Conservation (phyloP, 2,329 filamentous ascomycete genomes). For the Byssothecium circinans region DNA sequence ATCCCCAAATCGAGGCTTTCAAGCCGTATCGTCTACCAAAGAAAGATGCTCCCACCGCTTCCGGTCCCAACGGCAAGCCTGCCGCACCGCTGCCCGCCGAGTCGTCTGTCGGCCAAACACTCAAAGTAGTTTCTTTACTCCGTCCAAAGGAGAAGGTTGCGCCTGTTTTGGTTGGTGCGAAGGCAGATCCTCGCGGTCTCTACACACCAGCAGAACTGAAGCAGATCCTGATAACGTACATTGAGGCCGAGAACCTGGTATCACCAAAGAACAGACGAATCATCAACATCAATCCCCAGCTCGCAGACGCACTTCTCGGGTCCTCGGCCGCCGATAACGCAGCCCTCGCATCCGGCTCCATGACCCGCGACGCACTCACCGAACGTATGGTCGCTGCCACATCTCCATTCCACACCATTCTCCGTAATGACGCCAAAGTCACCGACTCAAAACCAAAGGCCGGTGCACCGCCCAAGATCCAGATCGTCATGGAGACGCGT, state of each 20-base stretch:
- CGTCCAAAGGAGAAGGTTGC: slow-evolving; percentile 60
- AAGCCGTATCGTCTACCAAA: slow-evolving; percentile 64
- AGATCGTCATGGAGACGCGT: slow-evolving; percentile 64
- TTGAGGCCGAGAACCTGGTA: slow-evolving; percentile 60
- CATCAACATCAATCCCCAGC: slow-evolving; percentile 62
- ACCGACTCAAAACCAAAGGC: slow-evolving; percentile 59
- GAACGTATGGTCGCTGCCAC: slow-evolving; percentile 61
- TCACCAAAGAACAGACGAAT: slow-evolving; percentile 62
- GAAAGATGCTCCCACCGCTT: slow-evolving; percentile 48
- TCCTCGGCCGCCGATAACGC: slow-evolving; percentile 56
- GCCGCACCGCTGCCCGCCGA: slow-evolving; percentile 45
- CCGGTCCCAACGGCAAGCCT: slow-evolving; percentile 43
- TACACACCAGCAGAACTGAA: slow-evolving; percentile 64
- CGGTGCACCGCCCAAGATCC: slow-evolving; percentile 62
- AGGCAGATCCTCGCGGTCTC: slow-evolving; percentile 55
- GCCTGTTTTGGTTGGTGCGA: slow-evolving; percentile 56
- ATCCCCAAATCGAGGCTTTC: slow-evolving; percentile 57
- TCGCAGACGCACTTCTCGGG: slow-evolving; percentile 64
- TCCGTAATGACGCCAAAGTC: slow-evolving; percentile 50
- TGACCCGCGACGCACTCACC: slow-evolving; percentile 62
- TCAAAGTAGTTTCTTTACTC: slow-evolving; percentile 57
- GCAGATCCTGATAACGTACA: slow-evolving; percentile 59
- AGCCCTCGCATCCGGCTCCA: slow-evolving; percentile 59
- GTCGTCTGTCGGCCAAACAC: slow-evolving; percentile 50
- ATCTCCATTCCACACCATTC: slow-evolving; percentile 60